Evolutionary conservation across 805 yeast species (phyloP), one percentile per base, ranked within the genome.

Genomic region (Candida nitratophila): DNA sequence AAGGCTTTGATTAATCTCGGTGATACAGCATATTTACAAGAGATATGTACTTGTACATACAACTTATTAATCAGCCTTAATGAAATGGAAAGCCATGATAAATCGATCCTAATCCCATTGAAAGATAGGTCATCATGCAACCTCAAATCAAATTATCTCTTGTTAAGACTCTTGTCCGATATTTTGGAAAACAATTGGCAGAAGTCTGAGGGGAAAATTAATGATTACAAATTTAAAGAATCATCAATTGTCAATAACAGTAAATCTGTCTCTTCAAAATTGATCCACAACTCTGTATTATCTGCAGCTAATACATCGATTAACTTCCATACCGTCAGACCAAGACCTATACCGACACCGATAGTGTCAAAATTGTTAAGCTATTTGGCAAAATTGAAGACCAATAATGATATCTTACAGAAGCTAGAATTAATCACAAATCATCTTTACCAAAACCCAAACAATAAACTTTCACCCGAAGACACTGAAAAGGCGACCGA

Each of bases 131-230:
- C 43, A 52, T 8, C 47, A 47, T 6, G 32, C 41, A 6, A 43
- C 27, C 39, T 66, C 19, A 53, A 60, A 12, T 68, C 78, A 0
- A 49, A 70, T 1, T 50, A 66, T 20, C 55, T 70, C 1, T 41
- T 73, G 10, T 43, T 71, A 11, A 56, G 70, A 41, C 56, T 76
- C 24, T 46, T 74, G 19, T 63, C 71, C 11, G 72, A 68, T 46
- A 50, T 66, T 4, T 32, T 51, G 17, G 41, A 47, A 9, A 46
- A 40, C 8, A 51, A 49, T 15, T 56, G 61, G 59, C 50, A 47
- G 15, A 30, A 15, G 20, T 3, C 29, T n/a, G 41, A 39, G 15
- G 41, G 29, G 12, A 24, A 24, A 24, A 10, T 24, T 10, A 24
- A 10, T 10, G 10, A 24, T 24, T 24, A 24, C 27, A 24, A 24